Evolutionary conservation across 1,284 basidiomycete genomes (phyloP), one percentile per base, ranked within the genome.

Genomic region (Phellopilus nigrolimitatus): DNA sequence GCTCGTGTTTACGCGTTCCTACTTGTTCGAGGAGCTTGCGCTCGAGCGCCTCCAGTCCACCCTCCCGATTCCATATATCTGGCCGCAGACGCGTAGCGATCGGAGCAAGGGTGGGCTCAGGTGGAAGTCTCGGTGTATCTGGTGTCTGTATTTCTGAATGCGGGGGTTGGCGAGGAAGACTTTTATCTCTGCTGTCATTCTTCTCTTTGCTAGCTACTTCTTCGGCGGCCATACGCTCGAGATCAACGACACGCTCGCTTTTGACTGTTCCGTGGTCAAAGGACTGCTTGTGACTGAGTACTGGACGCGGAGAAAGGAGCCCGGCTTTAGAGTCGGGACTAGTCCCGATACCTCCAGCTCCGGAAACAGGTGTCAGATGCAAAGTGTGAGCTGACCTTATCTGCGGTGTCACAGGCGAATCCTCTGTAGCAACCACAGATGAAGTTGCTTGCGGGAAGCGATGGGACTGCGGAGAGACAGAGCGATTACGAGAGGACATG

Each of bases 221-320:
- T 51, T 74, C 74, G 28, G 78, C 81, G 0, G 81, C 86, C 69
- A 89, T 78, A 61, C 75, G 73, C 65, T 88, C 86, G 43, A 88
- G 68, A 53, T 73, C 69, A 54, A 77, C 76, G 6, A 89, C 83
- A 19, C 77, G 68, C 46, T 78, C 73, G 58, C 78, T 81, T 66
- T 74, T 81, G 13, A 72, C 52, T 1, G 69, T 68, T 1, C 65
- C 65, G 24, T 36, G 64, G 51, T 72, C 69, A 3, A 73, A 76
- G 3, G 76, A 75, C 19, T 72, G 68, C 60, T 80, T 80, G 1
- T 80, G 81, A 0, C 78, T 79, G 25, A 77, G 70, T 56, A 81
- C 69, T 0, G 82, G 82, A 12, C 79, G 73, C 5, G 83, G 82
- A 0, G 81, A 81, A 43, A 77, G 70, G 1, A 84, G 66, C 3